Conservation (phyloP, 768 basidiomycete species). For the Hysterangium stoloniferum region DNA sequence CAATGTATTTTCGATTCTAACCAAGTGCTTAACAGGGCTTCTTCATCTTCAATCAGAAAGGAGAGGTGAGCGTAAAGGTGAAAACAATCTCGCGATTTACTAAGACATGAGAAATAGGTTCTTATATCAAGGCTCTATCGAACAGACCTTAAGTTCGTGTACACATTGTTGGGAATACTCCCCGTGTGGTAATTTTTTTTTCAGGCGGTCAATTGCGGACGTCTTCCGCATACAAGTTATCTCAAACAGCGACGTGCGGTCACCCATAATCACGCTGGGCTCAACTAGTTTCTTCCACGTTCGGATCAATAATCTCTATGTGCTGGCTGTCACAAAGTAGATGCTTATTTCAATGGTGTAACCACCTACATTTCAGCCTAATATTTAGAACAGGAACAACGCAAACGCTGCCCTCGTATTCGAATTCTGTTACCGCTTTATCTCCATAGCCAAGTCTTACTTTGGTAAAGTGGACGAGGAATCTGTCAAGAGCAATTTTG, state of each 20-base stretch:
- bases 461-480: slow-evolving; percentile 99
- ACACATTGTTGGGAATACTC: neutral
- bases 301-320: slow-evolving; percentile 88
- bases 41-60: slow-evolving; percentile 99
- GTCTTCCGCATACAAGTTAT: slow-evolving; percentile 99
- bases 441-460: slow-evolving; percentile 89
- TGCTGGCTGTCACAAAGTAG: slow-evolving; percentile 93
- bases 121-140: slow-evolving; percentile 94
- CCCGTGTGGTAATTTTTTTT: neutral
- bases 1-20: slow-evolving; percentile 1
- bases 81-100: slow-evolving; percentile 6
- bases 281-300: slow-evolving; percentile 99
- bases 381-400: slow-evolving; percentile 56
- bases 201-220: slow-evolving; percentile 90
- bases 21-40: slow-evolving; percentile 59
- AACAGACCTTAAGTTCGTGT: slow-evolving; percentile 87
- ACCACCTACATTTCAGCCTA: neutral
- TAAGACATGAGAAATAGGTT: slow-evolving; percentile 43
- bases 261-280: slow-evolving; percentile 94
- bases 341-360: slow-evolving; percentile 18
- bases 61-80: slow-evolving; percentile 58
- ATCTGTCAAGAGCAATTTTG: slow-evolving; percentile 98
- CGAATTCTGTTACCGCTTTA: slow-evolving; percentile 96
- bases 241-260: slow-evolving; percentile 92
- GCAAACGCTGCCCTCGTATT: slow-evolving; percentile 97